Evolutionary conservation across 164 flowering plant species (phyloP).

Genomic region (Liquidambar formosana): DNA sequence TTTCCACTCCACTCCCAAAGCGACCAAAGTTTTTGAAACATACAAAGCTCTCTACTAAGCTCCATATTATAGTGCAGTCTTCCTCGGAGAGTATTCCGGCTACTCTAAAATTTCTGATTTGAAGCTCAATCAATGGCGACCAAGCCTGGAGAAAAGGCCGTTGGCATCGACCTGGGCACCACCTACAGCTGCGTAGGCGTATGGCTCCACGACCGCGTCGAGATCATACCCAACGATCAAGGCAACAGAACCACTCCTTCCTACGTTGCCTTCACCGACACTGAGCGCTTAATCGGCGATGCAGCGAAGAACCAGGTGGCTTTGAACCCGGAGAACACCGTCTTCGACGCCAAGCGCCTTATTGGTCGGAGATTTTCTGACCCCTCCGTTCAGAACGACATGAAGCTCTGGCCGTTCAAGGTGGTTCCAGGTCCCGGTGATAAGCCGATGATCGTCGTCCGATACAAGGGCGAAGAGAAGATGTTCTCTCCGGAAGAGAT

Average conservation of each 20-base stretch:
- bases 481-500: conserved; percentile 29
- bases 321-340: conserved; percentile 33
- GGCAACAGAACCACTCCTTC: conserved; percentile 37
- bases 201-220: conserved; percentile 28
- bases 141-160: conserved; percentile 24
- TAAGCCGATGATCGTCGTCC: conserved; percentile 30
- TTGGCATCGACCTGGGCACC: conserved; percentile 33
- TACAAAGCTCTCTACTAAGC: no score
- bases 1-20: neutral
- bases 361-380: conserved; percentile 28
- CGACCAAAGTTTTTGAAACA: no score
- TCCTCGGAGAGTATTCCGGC: no score
- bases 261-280: conserved; percentile 33
- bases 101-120: neutral
- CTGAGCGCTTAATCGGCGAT: conserved; percentile 25
- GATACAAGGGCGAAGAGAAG: conserved; percentile 31
- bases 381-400: conserved; percentile 30
- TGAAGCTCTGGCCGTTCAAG: conserved; percentile 33
- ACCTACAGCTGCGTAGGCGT: conserved; percentile 35
- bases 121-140: conserved; percentile 11
- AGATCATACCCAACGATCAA: conserved; percentile 33
- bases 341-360: conserved; percentile 30
- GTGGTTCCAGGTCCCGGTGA: conserved; percentile 24
- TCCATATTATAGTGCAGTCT: no score
- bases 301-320: conserved; percentile 33